A percentile compares a stretch with the other conserved stretches of the same genome.
These are phyloP conservation scores for Elaeis guineensis DNA, from an alignment of 176 grass and related monocot genomes.

Conservation along the genomic window DNA sequence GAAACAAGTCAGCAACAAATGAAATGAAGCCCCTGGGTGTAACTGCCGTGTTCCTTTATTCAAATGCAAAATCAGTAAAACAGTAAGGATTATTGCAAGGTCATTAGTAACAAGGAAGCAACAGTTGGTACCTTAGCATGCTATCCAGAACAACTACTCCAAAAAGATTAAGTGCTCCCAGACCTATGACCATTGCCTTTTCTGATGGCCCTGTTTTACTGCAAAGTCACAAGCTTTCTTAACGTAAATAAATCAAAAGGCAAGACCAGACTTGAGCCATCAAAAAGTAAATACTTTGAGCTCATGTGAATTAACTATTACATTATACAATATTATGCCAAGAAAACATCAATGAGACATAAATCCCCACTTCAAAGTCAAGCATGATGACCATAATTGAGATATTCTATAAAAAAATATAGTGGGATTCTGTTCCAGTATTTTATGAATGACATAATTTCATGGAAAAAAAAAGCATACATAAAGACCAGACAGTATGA, in stretches of 20 bases:
- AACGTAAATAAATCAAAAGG: slow-evolving; percentile 14
- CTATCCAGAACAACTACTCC: slow-evolving; percentile 79
- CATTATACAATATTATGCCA: too few relatives aligned
- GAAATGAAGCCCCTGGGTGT: slow-evolving; percentile 67
- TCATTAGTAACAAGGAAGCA: slow-evolving; percentile 9
- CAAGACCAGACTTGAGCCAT: slow-evolving; percentile 1
- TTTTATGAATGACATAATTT: too few relatives aligned
- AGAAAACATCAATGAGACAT: too few relatives aligned
- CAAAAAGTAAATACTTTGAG: too few relatives aligned
- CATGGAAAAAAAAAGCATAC: too few relatives aligned
- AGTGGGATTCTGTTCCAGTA: too few relatives aligned
- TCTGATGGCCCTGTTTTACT: slow-evolving; percentile 73
- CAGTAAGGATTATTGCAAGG: slow-evolving; percentile 5
- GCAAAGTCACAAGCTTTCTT: slow-evolving; percentile 28
- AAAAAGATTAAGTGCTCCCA: slow-evolving; percentile 95
- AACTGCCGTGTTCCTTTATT: slow-evolving; percentile 73
- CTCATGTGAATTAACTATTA: too few relatives aligned
- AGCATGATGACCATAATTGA: too few relatives aligned
- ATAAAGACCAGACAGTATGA: too few relatives aligned
- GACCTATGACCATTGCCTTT: slow-evolving; percentile 85
- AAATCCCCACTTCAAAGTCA: too few relatives aligned
- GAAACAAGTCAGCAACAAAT: slow-evolving; percentile 68
- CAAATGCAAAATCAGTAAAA: slow-evolving; percentile 27
- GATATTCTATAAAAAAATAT: too few relatives aligned
- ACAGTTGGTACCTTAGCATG: slow-evolving; percentile 68